Evolutionary conservation across 78 protist genomes (phyloP), one percentile per base, ranked within the genome.

Genomic region (Cavenderia fasciculata): DNA sequence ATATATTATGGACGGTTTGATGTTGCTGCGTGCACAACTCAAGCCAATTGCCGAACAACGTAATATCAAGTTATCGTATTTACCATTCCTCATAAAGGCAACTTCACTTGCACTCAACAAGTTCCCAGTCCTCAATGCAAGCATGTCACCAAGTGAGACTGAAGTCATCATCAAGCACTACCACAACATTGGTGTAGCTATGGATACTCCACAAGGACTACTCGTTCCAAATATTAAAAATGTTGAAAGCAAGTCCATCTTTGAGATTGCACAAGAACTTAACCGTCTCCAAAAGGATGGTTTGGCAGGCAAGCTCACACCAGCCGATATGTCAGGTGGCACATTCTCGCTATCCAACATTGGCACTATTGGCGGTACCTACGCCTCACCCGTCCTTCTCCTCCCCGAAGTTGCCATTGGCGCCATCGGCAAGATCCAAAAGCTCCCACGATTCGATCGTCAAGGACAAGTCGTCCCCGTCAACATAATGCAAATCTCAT

Each of bases 121-220:
- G 47, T 95, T 71, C 56, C 99, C 99, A 16, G 49, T 75, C 14
- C 43, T 98, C 57, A 98, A 98, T 85, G 4, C 94, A 21, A 63
- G 63, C 31, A 2, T 94, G 41, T 65, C 84, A 61, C 94, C 33
- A 40, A 92, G 76, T 19, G 47, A 52, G 56, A 56, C 96, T 25
- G 87, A 82, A 63, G 27, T 97, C 19, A 86, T 59, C 44, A 34
- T 57, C 38, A 96, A 96, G 91, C 66, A 71, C 34, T 44, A 88
- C 43, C 98, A 96, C 93, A 97, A 97, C 86, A 95, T 97, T 49
- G 95, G 98, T n/a, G 79, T 97, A 1, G 99, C 99, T 29, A 94
- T 97, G 97, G 98, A 96, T 92, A 95, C 99, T 1, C 97, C 97
- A 21, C 31, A 34, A 31, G 99, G 99, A 19, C 95, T 98, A 18